A percentile compares a stretch with the other conserved stretches of the same genome.
These are phyloP conservation scores for Allium sativum DNA, from an alignment of 106 monocot genomes.

Conservation along the genomic window DNA sequence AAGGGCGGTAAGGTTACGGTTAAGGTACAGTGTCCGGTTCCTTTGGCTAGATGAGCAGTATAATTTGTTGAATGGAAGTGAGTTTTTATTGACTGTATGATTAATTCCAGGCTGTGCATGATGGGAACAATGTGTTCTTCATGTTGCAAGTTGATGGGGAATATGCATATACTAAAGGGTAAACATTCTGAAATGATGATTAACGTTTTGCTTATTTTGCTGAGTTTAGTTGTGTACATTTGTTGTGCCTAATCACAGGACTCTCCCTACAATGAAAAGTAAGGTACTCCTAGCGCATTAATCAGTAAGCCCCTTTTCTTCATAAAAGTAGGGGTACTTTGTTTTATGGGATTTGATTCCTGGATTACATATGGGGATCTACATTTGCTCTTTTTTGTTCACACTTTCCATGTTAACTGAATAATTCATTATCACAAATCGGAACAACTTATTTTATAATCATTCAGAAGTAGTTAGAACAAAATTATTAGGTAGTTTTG, in stretches of 20 bases:
- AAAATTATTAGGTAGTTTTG: too few species aligned
- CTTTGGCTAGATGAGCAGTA: neutral
- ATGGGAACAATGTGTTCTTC: conserved; percentile 67
- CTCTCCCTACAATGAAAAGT: too few species aligned
- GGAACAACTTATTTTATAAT: too few species aligned
- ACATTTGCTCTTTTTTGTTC: too few species aligned
- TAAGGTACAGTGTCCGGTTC: conserved; percentile 34
- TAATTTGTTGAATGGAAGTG: neutral
- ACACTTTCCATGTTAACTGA: too few species aligned
- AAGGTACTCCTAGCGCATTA: too few species aligned
- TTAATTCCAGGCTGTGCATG: conserved; percentile 59
- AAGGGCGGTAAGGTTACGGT: conserved; percentile 65
- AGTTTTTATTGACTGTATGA: neutral
- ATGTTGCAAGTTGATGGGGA: conserved; percentile 84
- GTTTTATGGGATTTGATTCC: too few species aligned
- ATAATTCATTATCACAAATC: too few species aligned
- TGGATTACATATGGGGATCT: too few species aligned
- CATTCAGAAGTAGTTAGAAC: too few species aligned
- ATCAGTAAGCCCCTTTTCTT: too few species aligned
- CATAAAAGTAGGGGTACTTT: too few species aligned
- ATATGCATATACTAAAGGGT: conserved; percentile 70
- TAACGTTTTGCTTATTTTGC: neutral
- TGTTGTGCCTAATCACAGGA: neutral
- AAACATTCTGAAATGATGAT: conserved; percentile 6
- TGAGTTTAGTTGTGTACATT: neutral